phyloP scores from a whole-genome alignment of 768 basidiomycete species.

The Termitomyces titanicus region DNA sequence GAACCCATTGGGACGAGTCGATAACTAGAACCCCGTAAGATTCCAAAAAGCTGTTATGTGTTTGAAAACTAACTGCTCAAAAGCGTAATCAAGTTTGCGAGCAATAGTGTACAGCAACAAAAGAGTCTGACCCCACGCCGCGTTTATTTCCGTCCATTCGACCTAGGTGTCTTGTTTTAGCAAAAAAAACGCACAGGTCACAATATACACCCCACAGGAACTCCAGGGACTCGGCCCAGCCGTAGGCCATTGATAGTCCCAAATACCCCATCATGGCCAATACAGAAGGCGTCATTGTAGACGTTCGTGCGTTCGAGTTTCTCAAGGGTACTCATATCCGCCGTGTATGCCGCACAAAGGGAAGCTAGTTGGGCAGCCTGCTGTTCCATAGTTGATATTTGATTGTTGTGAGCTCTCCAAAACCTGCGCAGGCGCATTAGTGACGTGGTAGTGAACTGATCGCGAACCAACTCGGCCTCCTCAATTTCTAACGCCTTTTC shows the following conservation, averaged over 20 bases:
- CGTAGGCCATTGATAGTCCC: slow-evolving; percentile 98
- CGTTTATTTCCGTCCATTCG: slow-evolving; percentile 98
- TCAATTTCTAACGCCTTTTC: slow-evolving; percentile 78
- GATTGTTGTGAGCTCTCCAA: slow-evolving; percentile 77
- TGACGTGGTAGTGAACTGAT: neutral
- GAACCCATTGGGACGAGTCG: slow-evolving; percentile 92
- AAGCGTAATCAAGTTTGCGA: slow-evolving; percentile 85
- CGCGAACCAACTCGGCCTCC: slow-evolving; percentile 68
- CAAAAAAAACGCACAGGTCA: neutral
- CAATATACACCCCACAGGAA: slow-evolving; percentile 53
- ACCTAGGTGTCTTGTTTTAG: slow-evolving; percentile 46
- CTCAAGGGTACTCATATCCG: slow-evolving; percentile 73
- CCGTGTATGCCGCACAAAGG: slow-evolving; percentile 72
- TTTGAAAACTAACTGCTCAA: slow-evolving; percentile 62
- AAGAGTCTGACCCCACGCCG: slow-evolving; percentile 97
- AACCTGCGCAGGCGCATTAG: slow-evolving; percentile 47
- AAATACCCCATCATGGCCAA: slow-evolving; percentile 91
- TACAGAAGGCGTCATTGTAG: slow-evolving; percentile 94
- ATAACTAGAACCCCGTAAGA: slow-evolving; percentile 51
- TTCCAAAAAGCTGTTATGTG: neutral
- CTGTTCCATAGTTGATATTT: slow-evolving; percentile 59
- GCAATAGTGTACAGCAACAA: slow-evolving; percentile 89
- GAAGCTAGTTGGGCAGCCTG: slow-evolving; percentile 69
- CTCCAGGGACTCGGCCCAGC: slow-evolving; percentile 80
- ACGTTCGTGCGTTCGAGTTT: slow-evolving; percentile 91